These are phyloP conservation scores for Alternaria tenuissima DNA, from an alignment of 2,329 filamentous ascomycete genomes.

Conservation along the genomic window DNA sequence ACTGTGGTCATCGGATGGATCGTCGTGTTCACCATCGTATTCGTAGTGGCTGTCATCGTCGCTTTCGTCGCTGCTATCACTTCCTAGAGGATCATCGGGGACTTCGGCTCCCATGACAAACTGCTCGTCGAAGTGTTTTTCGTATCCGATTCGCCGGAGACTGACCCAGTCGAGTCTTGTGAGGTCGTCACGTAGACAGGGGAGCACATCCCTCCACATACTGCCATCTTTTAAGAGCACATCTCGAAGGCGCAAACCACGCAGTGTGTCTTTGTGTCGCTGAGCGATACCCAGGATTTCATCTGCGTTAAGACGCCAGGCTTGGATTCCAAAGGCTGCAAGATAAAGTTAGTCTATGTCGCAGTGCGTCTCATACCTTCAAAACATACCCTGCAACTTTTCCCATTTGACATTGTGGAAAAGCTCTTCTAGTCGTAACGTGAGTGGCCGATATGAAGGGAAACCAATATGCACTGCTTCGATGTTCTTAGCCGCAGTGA, in stretches of 20 bases:
- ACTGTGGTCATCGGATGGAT: slow-evolving; percentile 25
- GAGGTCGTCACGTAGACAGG: slow-evolving; percentile 65
- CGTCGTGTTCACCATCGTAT: slow-evolving; percentile 39
- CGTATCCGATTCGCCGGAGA: slow-evolving; percentile 69
- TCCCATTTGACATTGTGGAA: slow-evolving; percentile 71
- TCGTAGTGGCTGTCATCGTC: slow-evolving; percentile 49
- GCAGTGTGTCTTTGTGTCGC: slow-evolving; percentile 64
- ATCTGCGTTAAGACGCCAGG: slow-evolving; percentile 67
- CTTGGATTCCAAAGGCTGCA: slow-evolving; percentile 68
- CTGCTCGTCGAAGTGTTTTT: slow-evolving; percentile 61
- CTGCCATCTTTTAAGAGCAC: slow-evolving; percentile 68
- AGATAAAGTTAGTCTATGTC: neutral
- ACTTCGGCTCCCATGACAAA: slow-evolving; percentile 58
- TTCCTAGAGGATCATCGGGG: slow-evolving; percentile 56
- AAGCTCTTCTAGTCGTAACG: slow-evolving; percentile 65
- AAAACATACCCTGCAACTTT: slow-evolving; percentile 56
- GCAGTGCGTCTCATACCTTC: neutral
- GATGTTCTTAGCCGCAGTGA: slow-evolving; percentile 67
- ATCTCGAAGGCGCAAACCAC: slow-evolving; percentile 66
- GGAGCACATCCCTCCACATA: slow-evolving; percentile 68
- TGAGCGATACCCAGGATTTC: slow-evolving; percentile 67
- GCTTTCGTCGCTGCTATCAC: slow-evolving; percentile 54
- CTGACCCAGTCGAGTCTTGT: slow-evolving; percentile 68
- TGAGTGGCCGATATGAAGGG: slow-evolving; percentile 64
- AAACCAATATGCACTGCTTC: slow-evolving; percentile 72